Evolutionary conservation across 371 early-diverging fungal species (phyloP), one percentile per base, ranked within the genome.

Genomic region (Synchytrium microbalum): DNA sequence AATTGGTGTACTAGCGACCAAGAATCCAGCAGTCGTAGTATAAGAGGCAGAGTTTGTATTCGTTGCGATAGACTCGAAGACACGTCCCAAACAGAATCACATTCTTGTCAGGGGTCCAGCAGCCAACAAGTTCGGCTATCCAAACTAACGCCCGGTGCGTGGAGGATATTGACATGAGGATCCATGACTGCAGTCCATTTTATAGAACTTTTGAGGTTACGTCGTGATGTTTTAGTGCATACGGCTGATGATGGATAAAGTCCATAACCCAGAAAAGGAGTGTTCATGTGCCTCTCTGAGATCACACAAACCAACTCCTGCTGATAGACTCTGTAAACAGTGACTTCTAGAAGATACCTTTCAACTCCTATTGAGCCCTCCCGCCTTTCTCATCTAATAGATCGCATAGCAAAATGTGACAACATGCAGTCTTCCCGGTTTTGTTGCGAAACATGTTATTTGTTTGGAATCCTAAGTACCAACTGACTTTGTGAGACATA

Each of bases 161-260:
- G 89, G 61, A 97, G 88, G 8, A 92, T 91, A 70, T 92, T 92
- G 32, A 91, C 91, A 68, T 97, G 98, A 32, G 86, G 84, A 38
- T 88, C 83, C 16, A 95, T 71, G 24, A 88, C 85, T 0, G 87
- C 87, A 31, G 85, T 69, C 65, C 91, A 88, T 81, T 76, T 83
- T 67, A 88, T 77, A 30, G 74, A 79, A 38, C 97, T 96, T 55
- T 80, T 84, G 65, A 98, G 89, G 70, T 91, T 90, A 71, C 96
- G 98, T 29, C 97, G 95, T n/a, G 92, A 92, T 53, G 96, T 97
- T 0, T 94, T 95, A 2, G 96, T 95, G 2, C 95, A 90, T 23
- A 96, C 71, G 0, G 95, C 92, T 0, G 92, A 91, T 0, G 92
- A 83, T 0, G 76, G 72, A 69, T 96, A 95, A 65, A 92, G 86